Conservation (phyloP, 306 rosid genomes). For the Casuarina equisetifolia region DNA sequence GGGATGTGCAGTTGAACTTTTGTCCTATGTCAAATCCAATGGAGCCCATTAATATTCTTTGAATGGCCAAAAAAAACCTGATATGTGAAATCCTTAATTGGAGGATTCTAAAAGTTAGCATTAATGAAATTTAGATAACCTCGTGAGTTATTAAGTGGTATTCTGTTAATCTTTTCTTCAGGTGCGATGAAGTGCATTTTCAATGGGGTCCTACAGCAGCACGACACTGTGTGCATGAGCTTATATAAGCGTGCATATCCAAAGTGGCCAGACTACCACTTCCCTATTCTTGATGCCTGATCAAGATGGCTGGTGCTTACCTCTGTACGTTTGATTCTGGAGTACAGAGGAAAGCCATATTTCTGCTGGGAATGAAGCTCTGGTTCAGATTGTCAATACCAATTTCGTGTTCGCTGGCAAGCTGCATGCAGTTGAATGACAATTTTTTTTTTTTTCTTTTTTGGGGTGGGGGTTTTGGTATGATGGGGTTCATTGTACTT, state of each 20-base stretch:
- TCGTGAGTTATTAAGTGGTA: background rate
- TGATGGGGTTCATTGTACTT: background rate
- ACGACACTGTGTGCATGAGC: conserved; percentile 83
- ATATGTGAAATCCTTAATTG: background rate
- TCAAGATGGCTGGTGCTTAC: conserved; percentile 23
- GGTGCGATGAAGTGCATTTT: conserved; percentile 86
- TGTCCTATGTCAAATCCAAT: background rate
- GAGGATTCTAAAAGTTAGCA: background rate
- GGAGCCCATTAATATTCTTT: background rate
- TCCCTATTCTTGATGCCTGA: conserved; percentile 56
- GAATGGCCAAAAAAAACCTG: background rate
- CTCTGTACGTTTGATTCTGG: conserved; percentile 16
- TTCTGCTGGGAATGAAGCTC: conserved; percentile 78
- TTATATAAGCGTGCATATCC: conserved; percentile 89
- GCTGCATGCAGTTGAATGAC: conserved; percentile 10
- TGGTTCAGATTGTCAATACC: conserved; percentile 63
- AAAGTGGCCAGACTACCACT: conserved; percentile 66
- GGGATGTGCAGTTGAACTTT: background rate
- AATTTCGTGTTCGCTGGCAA: background rate
- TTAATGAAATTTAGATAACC: background rate
- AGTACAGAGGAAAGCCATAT: conserved; percentile 37
- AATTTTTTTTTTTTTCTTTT: background rate
- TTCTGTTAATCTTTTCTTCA: conserved; percentile 25
- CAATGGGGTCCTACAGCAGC: conserved; percentile 78
- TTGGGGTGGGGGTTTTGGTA: background rate